Evolutionary conservation across 495 filamentous ascomycete genomes (phyloP).

Genomic region (Xylaria cubensis): DNA sequence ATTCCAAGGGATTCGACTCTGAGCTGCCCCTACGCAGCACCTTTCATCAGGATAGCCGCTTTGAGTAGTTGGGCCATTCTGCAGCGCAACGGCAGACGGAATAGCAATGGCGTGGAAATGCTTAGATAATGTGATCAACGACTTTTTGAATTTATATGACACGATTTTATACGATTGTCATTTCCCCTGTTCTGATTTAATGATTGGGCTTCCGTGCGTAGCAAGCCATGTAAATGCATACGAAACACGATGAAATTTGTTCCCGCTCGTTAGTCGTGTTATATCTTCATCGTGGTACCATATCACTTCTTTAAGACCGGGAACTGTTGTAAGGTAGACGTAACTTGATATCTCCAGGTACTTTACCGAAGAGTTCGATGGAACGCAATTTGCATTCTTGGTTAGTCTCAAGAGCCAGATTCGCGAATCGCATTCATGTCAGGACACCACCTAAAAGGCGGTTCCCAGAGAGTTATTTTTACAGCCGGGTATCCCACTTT

Average conservation of each 20-base stretch:
- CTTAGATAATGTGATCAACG: not conserved
- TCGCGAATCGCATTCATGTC: slow-evolving; percentile 1
- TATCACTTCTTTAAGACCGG: not conserved
- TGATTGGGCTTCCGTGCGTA: not conserved
- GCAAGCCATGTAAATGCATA: not conserved
- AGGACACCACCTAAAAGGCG: not conserved
- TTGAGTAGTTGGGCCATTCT: slow-evolving; percentile 13
- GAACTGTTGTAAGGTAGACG: not conserved
- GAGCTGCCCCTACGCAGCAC: slow-evolving; percentile 30
- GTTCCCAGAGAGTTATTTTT: not conserved
- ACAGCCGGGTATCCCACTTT: slow-evolving; percentile 10
- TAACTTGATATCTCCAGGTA: not conserved
- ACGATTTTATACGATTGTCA: not conserved
- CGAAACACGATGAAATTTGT: too few species aligned
- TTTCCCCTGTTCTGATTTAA: not conserved
- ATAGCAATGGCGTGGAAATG: not conserved
- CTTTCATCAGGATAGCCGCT: slow-evolving; percentile 23
- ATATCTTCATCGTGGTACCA: not conserved
- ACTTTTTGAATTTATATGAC: not conserved
- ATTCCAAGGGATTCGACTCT: slow-evolving; percentile 26
- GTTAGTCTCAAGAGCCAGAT: not conserved
- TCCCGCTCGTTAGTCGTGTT: not conserved
- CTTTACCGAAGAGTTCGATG: not conserved
- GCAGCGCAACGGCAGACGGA: not conserved
- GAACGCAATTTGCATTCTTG: not conserved